A percentile compares a stretch with the other conserved stretches of the same genome.
Conservation (phyloP, 2,329 filamentous ascomycete species). For the Colletotrichum brevisporum region DNA sequence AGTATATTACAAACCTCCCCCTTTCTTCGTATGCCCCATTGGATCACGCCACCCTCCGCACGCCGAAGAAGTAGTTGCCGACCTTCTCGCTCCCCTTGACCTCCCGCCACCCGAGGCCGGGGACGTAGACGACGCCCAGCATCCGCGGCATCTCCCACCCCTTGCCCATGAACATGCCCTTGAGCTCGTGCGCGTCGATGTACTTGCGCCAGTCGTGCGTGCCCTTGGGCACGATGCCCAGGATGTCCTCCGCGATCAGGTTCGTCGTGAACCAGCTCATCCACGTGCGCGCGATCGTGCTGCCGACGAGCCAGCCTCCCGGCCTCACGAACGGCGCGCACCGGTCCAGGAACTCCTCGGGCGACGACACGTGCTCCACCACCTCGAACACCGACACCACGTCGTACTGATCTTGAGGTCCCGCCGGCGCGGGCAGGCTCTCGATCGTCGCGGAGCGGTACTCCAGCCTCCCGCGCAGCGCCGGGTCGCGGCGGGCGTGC, state of each 20-base stretch:
- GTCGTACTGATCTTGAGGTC: conserved; percentile 71
- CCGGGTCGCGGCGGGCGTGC: conserved; percentile 83
- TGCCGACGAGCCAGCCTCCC: conserved; percentile 92
- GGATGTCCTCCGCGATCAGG: conserved; percentile 87
- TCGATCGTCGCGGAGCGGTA: conserved; percentile 88
- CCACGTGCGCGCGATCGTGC: conserved; percentile 92
- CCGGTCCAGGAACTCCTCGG: conserved; percentile 79
- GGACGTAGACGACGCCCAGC: conserved; percentile 91
- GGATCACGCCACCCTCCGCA: conserved; percentile 63
- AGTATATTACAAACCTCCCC: conserved; percentile 21
- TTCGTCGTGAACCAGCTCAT: conserved; percentile 94
- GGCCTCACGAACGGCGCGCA: conserved; percentile 85
- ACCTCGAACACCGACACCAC: conserved; percentile 94
- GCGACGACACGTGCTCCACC: conserved; percentile 89
- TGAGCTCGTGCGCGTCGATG: conserved; percentile 86
- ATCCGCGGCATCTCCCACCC: conserved; percentile 74
- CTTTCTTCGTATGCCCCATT: neutral
- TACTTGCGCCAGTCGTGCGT: conserved; percentile 99
- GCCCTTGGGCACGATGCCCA: conserved; percentile 89
- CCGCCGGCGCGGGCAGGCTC: conserved; percentile 60
- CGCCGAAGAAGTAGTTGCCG: conserved; percentile 97
- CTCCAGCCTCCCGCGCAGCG: conserved; percentile 72
- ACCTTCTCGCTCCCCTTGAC: conserved; percentile 85
- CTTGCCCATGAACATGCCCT: conserved; percentile 65
- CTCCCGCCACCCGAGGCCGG: conserved; percentile 90